A percentile compares a stretch with the other conserved stretches of the same genome.
phyloP scores from a whole-genome alignment of 176 grass and related monocot species.

The Lolium rigidum region DNA sequence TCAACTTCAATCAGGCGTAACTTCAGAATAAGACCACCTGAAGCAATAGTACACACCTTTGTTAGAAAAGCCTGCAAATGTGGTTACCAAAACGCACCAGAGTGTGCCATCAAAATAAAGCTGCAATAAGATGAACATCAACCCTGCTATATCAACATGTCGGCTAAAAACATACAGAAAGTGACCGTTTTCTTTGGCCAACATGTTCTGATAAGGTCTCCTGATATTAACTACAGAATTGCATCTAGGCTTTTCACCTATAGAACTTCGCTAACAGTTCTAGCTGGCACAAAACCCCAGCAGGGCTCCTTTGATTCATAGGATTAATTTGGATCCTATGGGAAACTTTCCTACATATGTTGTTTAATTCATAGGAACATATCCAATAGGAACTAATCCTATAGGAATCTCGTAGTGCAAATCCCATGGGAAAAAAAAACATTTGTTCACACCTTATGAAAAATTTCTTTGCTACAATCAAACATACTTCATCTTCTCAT shows the following conservation, averaged over 20 bases:
- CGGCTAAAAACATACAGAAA: conserved; percentile 39
- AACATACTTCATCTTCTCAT: too few relatives aligned
- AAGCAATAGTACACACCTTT: conserved; percentile 36
- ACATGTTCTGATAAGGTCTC: conserved; percentile 30
- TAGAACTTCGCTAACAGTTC: conserved; percentile 1
- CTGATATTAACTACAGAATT: conserved; percentile 30
- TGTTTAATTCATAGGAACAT: too few relatives aligned
- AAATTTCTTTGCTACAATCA: too few relatives aligned
- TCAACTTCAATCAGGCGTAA: conserved; percentile 33
- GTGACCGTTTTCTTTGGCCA: conserved; percentile 33
- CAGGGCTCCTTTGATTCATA: background rate
- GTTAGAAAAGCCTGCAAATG: conserved; percentile 43
- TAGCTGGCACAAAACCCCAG: conserved; percentile 21
- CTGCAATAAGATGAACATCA: conserved; percentile 34
- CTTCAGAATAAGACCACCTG: conserved; percentile 45
- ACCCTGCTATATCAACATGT: conserved; percentile 34
- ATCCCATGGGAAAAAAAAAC: too few relatives aligned
- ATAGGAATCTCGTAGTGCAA: too few relatives aligned
- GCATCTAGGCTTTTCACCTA: conserved; percentile 15
- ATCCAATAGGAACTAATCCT: too few relatives aligned
- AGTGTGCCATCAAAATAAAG: conserved; percentile 31
- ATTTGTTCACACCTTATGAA: too few relatives aligned
- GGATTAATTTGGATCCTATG: too few relatives aligned
- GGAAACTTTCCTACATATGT: too few relatives aligned
- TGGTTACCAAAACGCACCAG: conserved; percentile 48